Evolutionary conservation across 2,329 filamentous ascomycete species (phyloP).

Genomic region (Alternaria ethzedia): DNA sequence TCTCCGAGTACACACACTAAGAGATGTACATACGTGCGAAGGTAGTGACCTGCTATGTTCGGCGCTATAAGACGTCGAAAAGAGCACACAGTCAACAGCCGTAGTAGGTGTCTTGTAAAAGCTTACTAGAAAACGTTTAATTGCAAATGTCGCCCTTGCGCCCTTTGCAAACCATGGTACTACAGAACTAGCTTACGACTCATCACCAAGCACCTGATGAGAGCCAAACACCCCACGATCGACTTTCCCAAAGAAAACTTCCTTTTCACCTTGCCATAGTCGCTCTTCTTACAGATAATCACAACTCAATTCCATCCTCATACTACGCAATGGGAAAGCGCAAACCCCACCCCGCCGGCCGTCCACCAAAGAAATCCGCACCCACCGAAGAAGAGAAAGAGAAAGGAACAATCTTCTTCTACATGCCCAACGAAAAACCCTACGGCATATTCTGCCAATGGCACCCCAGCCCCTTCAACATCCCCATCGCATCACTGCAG

Average conservation of each 20-base stretch:
- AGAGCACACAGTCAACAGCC: background rate
- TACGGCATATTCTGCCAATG: conserved; percentile 63
- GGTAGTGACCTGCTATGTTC: background rate
- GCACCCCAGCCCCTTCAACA: conserved; percentile 56
- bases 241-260: background rate
- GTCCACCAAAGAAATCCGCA: background rate
- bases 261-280: no score
- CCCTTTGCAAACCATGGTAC: background rate
- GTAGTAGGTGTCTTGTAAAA: background rate
- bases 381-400: background rate
- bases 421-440: conserved; percentile 43
- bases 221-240: no score
- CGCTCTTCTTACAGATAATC: no score
- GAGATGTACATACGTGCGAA: background rate
- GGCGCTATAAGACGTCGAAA: background rate
- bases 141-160: background rate
- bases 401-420: conserved; percentile 21
- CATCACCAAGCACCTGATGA: background rate
- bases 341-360: background rate
- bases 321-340: background rate
- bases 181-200: background rate
- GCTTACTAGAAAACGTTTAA: fast-evolving
- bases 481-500: conserved; percentile 29
- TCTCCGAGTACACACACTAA: background rate
- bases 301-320: no score